A percentile compares a stretch with the other conserved stretches of the same genome.
Conservation (phyloP, 2,329 filamentous ascomycete species). For the Diaporthe sp. region DNA sequence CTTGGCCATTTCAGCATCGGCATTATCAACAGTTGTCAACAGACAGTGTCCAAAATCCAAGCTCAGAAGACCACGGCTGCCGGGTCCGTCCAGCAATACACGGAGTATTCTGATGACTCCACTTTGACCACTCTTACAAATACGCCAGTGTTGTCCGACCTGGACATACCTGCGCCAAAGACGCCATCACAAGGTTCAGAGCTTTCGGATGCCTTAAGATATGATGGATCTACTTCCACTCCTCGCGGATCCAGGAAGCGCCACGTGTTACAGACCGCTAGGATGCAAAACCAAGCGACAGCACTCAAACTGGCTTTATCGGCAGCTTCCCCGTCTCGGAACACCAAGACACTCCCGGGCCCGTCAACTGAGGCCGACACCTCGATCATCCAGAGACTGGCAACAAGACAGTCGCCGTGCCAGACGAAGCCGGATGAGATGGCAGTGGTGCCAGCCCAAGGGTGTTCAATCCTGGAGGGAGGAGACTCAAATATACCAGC, state of each 20-base stretch:
- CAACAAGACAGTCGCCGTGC: not conserved
- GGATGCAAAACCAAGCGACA: not conserved
- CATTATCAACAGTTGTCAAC: not conserved
- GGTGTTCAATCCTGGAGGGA: not conserved
- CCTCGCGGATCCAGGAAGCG: not conserved
- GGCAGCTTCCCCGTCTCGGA: not conserved
- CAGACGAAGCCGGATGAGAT: not conserved
- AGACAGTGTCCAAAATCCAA: not conserved
- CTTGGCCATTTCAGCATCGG: not conserved
- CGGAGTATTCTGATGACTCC: slow-evolving; percentile 6
- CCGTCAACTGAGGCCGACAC: not conserved
- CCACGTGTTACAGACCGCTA: not conserved
- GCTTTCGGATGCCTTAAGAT: not conserved
- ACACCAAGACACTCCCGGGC: not conserved
- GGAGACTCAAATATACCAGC: not conserved
- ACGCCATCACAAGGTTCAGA: not conserved
- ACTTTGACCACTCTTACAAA: not conserved
- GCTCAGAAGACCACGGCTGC: not conserved
- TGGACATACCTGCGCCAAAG: not conserved
- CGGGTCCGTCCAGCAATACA: not conserved
- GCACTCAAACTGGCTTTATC: not conserved
- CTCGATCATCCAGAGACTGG: not conserved
- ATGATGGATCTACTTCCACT: not conserved
- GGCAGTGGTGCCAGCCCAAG: not conserved
- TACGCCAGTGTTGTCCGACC: not conserved